Evolutionary conservation across 2,329 filamentous ascomycete genomes (phyloP).

Genomic region (Trichoderma afroharzianum): DNA sequence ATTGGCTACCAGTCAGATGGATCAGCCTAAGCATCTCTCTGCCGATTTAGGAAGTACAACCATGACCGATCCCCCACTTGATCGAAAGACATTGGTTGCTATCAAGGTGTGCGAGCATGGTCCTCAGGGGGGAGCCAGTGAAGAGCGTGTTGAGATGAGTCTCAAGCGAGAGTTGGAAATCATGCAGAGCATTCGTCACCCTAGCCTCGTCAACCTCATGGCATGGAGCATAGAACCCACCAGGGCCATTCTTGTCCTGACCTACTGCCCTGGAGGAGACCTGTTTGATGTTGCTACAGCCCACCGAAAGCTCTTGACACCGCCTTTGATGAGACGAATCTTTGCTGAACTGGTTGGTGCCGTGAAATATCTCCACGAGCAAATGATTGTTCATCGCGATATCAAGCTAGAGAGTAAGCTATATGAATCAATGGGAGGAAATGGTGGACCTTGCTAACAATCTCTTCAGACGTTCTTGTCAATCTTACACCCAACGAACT

Average conservation of each 20-base stretch:
- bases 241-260: slow-evolving; percentile 79
- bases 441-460: neutral
- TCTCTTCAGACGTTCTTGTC: slow-evolving; percentile 79
- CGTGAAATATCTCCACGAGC: slow-evolving; percentile 77
- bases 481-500: slow-evolving; percentile 72
- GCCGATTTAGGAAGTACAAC: slow-evolving; percentile 33
- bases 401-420: slow-evolving; percentile 91
- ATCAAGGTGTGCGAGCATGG: slow-evolving; percentile 96
- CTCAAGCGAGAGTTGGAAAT: slow-evolving; percentile 94
- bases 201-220: slow-evolving; percentile 85
- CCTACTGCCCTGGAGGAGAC: slow-evolving; percentile 91
- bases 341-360: slow-evolving; percentile 87
- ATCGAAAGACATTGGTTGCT: slow-evolving; percentile 81
- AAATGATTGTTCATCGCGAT: slow-evolving; percentile 89
- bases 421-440: neutral
- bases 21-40: slow-evolving; percentile 9
- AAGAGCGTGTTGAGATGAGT: slow-evolving; percentile 88
- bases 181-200: slow-evolving; percentile 81
- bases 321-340: slow-evolving; percentile 72
- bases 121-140: slow-evolving; percentile 86
- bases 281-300: slow-evolving; percentile 86
- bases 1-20: slow-evolving; percentile 75
- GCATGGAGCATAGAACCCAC: slow-evolving; percentile 84
- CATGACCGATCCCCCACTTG: slow-evolving; percentile 31
- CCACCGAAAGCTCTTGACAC: slow-evolving; percentile 63